Evolutionary conservation across 2,329 filamentous ascomycete genomes (phyloP).

Genomic region (Chalaropsis ovoidea): DNA sequence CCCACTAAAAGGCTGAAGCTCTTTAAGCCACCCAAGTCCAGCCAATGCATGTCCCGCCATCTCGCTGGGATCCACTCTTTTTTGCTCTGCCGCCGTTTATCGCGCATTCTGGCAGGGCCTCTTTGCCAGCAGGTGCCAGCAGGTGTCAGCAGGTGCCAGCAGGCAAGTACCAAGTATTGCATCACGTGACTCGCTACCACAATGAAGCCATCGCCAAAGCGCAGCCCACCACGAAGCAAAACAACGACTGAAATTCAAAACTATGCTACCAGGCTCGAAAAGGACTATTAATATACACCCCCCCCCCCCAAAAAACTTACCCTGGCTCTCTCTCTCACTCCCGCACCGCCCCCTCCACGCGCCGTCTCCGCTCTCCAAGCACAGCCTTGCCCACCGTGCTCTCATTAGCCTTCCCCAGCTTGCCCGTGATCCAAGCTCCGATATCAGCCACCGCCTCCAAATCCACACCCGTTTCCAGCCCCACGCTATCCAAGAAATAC

Average conservation of each 20-base stretch:
- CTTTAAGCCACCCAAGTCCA: slow-evolving; percentile 3
- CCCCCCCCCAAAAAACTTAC: too few species aligned
- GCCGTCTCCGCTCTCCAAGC: slow-evolving; percentile 38
- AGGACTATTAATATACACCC: too few species aligned
- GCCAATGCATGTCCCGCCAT: neutral
- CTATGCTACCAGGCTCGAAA: too few species aligned
- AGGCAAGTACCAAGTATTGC: too few species aligned
- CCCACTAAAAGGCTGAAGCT: slow-evolving; percentile 15
- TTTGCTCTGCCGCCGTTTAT: slow-evolving; percentile 3
- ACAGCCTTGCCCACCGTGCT: slow-evolving; percentile 59
- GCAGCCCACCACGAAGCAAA: too few species aligned
- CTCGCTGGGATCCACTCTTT: neutral
- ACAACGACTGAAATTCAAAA: too few species aligned
- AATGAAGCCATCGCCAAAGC: too few species aligned
- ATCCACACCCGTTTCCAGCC: slow-evolving; percentile 64
- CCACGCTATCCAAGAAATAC: slow-evolving; percentile 64
- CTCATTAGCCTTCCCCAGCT: slow-evolving; percentile 53
- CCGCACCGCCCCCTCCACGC: neutral
- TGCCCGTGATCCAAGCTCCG: slow-evolving; percentile 59
- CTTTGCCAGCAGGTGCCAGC: neutral
- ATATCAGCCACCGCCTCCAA: slow-evolving; percentile 56
- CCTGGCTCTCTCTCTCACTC: neutral
- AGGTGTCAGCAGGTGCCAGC: too few species aligned
- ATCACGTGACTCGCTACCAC: too few species aligned
- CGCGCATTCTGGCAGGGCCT: slow-evolving; percentile 21